Percentiles rank a stretch among this genome's conserved stretches.
Evolutionary conservation across 768 basidiomycete species (phyloP).

Genomic region (Scleroderma bovista): DNA sequence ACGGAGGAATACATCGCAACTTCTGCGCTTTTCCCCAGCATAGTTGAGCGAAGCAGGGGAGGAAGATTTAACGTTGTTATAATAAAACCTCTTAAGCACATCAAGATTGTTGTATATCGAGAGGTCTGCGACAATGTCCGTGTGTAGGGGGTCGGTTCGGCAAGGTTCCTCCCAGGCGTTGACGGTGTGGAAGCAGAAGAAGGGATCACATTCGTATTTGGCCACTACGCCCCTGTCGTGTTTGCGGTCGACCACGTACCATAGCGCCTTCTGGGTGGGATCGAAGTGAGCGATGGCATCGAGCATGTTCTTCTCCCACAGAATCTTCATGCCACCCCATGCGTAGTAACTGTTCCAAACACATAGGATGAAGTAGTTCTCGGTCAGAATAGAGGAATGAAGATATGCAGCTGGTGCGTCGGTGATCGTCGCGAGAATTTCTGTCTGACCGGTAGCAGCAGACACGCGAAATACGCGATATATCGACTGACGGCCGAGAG

Average conservation of each 20-base stretch:
- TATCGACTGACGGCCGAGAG: conserved; percentile 20
- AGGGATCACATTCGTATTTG: conserved; percentile 32
- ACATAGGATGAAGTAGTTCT: conserved; percentile 32
- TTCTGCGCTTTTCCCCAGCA: conserved; percentile 14
- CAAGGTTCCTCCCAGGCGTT: conserved; percentile 34
- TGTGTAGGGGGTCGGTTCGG: conserved; percentile 17
- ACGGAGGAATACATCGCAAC: conserved; percentile 18
- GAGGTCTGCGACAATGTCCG: conserved; percentile 33
- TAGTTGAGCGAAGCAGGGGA: conserved; percentile 22
- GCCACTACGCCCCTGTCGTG: conserved; percentile 32
- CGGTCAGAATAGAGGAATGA: conserved; percentile 34
- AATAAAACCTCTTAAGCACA: conserved; percentile 28
- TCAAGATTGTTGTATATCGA: conserved; percentile 29
- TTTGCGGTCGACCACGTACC: conserved; percentile 36
- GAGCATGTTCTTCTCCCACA: conserved; percentile 31
- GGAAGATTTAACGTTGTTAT: conserved; percentile 23
- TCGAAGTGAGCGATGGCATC: conserved; percentile 30
- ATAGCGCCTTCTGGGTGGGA: conserved; percentile 22
- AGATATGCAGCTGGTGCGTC: conserved; percentile 37
- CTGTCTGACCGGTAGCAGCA: conserved; percentile 24
- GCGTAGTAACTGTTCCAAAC: conserved; percentile 28
- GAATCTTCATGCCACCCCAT: conserved; percentile 24
- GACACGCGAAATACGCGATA: conserved; percentile 35
- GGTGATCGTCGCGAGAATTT: conserved; percentile 31
- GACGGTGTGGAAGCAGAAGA: conserved; percentile 36